Percentiles rank a stretch among this genome's conserved stretches.
phyloP scores from a whole-genome alignment of 1,284 basidiomycete genomes.

The Puccinia hordei region DNA sequence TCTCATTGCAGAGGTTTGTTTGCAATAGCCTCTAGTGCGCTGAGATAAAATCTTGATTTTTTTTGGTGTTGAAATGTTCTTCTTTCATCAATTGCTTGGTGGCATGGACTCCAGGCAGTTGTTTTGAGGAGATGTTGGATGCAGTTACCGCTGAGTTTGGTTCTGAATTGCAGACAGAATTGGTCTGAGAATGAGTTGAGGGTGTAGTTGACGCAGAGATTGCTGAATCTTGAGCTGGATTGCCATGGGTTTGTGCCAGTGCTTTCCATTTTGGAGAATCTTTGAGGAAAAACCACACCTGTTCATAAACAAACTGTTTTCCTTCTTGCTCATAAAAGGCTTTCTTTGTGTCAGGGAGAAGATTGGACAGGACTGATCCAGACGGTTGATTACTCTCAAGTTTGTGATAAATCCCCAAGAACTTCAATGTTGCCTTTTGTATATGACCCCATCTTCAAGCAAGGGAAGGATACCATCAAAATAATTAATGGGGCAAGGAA shows the following conservation, averaged over 20 bases:
- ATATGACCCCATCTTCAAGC: too few species aligned
- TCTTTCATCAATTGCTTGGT: background rate
- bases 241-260: background rate
- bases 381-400: too few species aligned
- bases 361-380: background rate
- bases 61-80: slow-evolving; percentile 7
- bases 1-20: slow-evolving; percentile 7
- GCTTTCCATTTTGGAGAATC: background rate
- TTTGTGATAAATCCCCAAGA: too few species aligned
- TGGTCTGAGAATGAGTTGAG: background rate
- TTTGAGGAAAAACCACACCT: background rate
- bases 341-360: slow-evolving; percentile 4
- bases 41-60: background rate
- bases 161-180: background rate
- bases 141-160: background rate
- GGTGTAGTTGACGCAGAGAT: too few species aligned
- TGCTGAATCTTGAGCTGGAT: background rate
- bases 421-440: too few species aligned
- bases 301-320: slow-evolving; percentile 8
- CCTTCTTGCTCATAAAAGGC: slow-evolving; percentile 23
- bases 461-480: too few species aligned
- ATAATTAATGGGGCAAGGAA: too few species aligned
- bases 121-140: background rate
- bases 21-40: background rate
- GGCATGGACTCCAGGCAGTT: background rate